Evolutionary conservation across 1,284 basidiomycete species (phyloP).

Genomic region (Puccinia triticina): DNA sequence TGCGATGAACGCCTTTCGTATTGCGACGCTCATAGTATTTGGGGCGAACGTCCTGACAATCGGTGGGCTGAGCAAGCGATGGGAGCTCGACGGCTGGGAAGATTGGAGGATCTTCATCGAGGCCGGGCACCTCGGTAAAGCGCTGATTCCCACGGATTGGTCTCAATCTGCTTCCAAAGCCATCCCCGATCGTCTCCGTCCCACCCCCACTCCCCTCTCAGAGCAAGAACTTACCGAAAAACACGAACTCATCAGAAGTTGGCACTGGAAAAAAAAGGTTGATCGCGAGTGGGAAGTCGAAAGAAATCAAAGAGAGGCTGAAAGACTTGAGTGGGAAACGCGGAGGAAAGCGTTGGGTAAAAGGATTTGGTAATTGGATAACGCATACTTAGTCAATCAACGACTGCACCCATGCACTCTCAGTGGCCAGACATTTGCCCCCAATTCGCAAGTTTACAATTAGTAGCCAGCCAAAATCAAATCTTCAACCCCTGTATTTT

Average conservation of each 20-base stretch:
- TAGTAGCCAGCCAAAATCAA: too few species aligned
- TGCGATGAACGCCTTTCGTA: slow-evolving; percentile 24
- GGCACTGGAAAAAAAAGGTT: slow-evolving; percentile 4
- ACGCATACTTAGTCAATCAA: not conserved
- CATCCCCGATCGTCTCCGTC: slow-evolving; percentile 22
- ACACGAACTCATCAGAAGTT: not conserved
- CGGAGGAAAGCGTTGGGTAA: slow-evolving; percentile 22
- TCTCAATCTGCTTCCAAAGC: not conserved
- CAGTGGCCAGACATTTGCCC: too few species aligned
- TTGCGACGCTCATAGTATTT: slow-evolving; percentile 35
- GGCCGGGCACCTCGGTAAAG: slow-evolving; percentile 17
- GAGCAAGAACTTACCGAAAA: not conserved
- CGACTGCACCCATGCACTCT: too few species aligned
- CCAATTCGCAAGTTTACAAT: too few species aligned
- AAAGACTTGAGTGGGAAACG: slow-evolving; percentile 31
- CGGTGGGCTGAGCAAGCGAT: slow-evolving; percentile 20
- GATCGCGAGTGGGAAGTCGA: slow-evolving; percentile 38
- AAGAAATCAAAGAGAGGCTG: slow-evolving; percentile 2
- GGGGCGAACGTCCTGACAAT: slow-evolving; percentile 7
- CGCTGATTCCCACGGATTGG: slow-evolving; percentile 28
- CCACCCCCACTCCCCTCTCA: not conserved
- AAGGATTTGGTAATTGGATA: slow-evolving; percentile 35
- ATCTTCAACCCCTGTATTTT: too few species aligned
- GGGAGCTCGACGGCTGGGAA: slow-evolving; percentile 38
- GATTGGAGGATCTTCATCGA: slow-evolving; percentile 50